phyloP scores from a whole-genome alignment of 2,329 filamentous ascomycete species.

The Xylariaceae sp. region DNA sequence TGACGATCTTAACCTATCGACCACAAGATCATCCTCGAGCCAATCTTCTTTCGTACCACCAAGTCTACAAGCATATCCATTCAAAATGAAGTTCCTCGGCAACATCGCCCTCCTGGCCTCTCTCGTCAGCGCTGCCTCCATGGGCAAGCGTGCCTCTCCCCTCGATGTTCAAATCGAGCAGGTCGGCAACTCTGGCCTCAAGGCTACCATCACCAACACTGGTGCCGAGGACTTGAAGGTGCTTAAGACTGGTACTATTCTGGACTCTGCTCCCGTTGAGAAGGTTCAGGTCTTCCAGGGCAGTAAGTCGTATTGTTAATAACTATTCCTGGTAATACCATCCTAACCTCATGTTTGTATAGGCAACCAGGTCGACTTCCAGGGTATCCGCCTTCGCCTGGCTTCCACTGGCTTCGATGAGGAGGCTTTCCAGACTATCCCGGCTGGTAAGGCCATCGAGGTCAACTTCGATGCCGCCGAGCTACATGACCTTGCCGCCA shows the following conservation, averaged over 20 bases:
- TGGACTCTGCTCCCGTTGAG: conserved; percentile 59
- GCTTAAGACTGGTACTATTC: conserved; percentile 60
- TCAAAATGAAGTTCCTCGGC: conserved; percentile 50
- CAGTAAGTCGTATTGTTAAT: conserved; percentile 44
- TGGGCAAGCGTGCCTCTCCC: conserved; percentile 49
- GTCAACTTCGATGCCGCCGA: conserved; percentile 62
- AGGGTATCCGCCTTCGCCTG: conserved; percentile 60
- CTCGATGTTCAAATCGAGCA: conserved; percentile 55
- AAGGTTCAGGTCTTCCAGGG: conserved; percentile 58
- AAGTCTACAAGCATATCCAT: conserved; percentile 13
- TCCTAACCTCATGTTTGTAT: conserved; percentile 2
- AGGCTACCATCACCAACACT: conserved; percentile 60
- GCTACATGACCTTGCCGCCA: conserved; percentile 57
- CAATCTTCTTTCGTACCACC: conserved; percentile 15
- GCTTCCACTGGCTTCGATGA: conserved; percentile 52
- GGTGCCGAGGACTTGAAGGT: conserved; percentile 57
- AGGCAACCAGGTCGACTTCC: conserved; percentile 35
- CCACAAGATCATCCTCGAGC: conserved; percentile 31
- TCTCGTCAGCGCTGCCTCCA: conserved; percentile 45
- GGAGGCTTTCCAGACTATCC: conserved; percentile 58
- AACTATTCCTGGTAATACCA: neutral
- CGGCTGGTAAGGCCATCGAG: conserved; percentile 57
- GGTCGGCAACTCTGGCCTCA: conserved; percentile 59
- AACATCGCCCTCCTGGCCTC: conserved; percentile 46
- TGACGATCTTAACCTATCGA: conserved; percentile 24